A percentile compares a stretch with the other conserved stretches of the same genome.
phyloP scores from a whole-genome alignment of 495 filamentous ascomycete genomes.

The Aspergillus wentii region DNA sequence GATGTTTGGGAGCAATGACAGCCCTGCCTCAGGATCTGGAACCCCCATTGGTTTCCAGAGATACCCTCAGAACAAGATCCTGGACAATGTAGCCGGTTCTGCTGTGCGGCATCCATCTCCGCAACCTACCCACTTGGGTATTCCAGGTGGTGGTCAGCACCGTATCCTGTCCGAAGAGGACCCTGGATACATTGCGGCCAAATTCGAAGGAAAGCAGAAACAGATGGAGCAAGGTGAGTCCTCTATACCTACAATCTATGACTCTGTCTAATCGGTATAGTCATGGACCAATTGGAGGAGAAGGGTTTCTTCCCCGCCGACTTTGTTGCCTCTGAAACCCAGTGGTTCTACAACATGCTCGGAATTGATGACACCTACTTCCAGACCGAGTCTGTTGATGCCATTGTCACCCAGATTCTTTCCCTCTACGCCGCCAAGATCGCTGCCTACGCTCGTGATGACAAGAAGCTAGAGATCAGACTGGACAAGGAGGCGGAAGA shows the following conservation, averaged over 20 bases:
- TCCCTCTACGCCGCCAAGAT: conserved; percentile 97
- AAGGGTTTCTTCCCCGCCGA: conserved; percentile 82
- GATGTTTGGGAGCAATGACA: conserved; percentile 30
- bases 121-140: conserved; percentile 81
- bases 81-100: conserved; percentile 56
- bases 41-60: conserved; percentile 47
- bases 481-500: conserved; percentile 92
- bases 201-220: conserved; percentile 88
- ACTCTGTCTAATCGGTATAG: conserved; percentile 21
- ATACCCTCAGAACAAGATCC: conserved; percentile 54
- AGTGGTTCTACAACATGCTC: conserved; percentile 96
- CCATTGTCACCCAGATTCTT: conserved; percentile 88
- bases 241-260: neutral
- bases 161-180: conserved; percentile 79
- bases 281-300: conserved; percentile 69
- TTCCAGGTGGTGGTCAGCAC: conserved; percentile 58
- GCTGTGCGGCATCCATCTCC: conserved; percentile 73
- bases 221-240: conserved; percentile 84
- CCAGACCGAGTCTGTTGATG: conserved; percentile 80
- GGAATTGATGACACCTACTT: conserved; percentile 99
- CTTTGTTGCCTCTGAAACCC: conserved; percentile 77
- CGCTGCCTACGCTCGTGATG: conserved; percentile 87
- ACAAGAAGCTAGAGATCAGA: conserved; percentile 89
- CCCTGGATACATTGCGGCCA: conserved; percentile 92
- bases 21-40: conserved; percentile 33